Conservation (phyloP, 2,329 filamentous ascomycete species). For the Akanthomyces muscarius region DNA sequence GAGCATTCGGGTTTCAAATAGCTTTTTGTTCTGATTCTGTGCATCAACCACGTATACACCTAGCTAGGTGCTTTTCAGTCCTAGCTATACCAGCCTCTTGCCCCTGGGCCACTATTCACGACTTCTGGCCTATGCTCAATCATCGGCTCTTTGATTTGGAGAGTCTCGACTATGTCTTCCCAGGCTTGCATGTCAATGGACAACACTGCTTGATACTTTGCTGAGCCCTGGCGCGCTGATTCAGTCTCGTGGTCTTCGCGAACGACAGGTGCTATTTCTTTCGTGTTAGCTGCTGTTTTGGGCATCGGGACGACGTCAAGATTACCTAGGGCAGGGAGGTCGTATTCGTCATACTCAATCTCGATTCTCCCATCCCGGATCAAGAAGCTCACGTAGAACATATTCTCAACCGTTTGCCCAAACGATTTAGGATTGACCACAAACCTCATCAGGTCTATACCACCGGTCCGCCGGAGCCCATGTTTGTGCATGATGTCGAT, state of each 20-base stretch:
- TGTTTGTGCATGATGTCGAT: constrained; percentile 58
- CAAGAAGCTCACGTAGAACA: constrained; percentile 95
- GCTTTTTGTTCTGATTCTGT: background rate
- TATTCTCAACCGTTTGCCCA: constrained; percentile 90
- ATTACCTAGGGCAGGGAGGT: constrained; percentile 77
- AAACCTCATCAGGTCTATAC: constrained; percentile 78
- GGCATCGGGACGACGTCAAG: constrained; percentile 21
- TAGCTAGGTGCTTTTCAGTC: background rate
- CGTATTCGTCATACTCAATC: constrained; percentile 68
- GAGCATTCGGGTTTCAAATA: background rate
- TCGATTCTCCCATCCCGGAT: constrained; percentile 79
- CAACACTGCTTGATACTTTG: constrained; percentile 82
- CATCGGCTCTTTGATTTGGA: constrained; percentile 72
- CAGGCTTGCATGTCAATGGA: constrained; percentile 82
- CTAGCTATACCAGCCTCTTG: constrained; percentile 63
- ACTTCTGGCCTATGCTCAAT: constrained; percentile 76
- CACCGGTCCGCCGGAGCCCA: constrained; percentile 63
- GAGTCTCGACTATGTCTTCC: constrained; percentile 71
- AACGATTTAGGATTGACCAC: constrained; percentile 88
- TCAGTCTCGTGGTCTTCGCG: constrained; percentile 45
- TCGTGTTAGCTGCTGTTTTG: background rate
- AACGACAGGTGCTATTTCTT: constrained; percentile 33
- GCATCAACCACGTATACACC: background rate
- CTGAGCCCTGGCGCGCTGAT: constrained; percentile 46
- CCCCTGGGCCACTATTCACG: constrained; percentile 46